phyloP scores from a whole-genome alignment of 202 grass and related monocot species.

The Bolboschoenoplectus hybrid region DNA sequence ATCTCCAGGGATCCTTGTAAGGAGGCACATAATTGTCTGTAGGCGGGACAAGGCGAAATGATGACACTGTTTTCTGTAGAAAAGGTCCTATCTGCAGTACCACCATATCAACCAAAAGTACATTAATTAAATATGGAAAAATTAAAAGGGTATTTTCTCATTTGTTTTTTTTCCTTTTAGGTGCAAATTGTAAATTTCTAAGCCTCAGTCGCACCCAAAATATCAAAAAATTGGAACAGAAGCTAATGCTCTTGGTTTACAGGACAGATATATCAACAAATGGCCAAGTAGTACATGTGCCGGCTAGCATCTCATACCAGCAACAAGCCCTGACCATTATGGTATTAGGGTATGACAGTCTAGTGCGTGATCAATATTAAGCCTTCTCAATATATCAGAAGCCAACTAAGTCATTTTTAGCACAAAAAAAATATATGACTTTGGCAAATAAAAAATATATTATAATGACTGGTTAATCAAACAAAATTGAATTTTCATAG shows the following conservation, averaged over 20 bases:
- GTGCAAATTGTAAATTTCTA: not conserved
- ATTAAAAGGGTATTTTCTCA: not conserved
- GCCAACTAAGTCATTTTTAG: not conserved
- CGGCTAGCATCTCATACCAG: not conserved
- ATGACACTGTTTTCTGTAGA: conserved; percentile 73
- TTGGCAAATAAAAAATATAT: not conserved
- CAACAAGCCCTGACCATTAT: not conserved
- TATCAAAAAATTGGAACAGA: not conserved
- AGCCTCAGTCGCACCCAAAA: not conserved
- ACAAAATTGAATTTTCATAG: conserved; percentile 22
- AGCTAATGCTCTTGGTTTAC: not conserved
- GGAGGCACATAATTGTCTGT: conserved; percentile 89
- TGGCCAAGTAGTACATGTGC: not conserved
- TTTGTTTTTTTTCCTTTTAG: not conserved
- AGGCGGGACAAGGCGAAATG: conserved; percentile 76
- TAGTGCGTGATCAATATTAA: conserved; percentile 21
- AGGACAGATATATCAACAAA: not conserved
- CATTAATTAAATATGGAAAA: not conserved
- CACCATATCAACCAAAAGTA: not conserved
- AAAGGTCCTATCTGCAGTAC: conserved; percentile 73
- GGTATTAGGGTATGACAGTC: conserved; percentile 12
- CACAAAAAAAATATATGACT: not conserved
- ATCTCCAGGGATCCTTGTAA: conserved; percentile 96
- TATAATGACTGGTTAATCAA: not conserved
- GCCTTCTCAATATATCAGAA: not conserved